Percentiles rank a stretch among this genome's conserved stretches.
Evolutionary conservation across 306 rosid species (phyloP).

Genomic region (Morella rubra): DNA sequence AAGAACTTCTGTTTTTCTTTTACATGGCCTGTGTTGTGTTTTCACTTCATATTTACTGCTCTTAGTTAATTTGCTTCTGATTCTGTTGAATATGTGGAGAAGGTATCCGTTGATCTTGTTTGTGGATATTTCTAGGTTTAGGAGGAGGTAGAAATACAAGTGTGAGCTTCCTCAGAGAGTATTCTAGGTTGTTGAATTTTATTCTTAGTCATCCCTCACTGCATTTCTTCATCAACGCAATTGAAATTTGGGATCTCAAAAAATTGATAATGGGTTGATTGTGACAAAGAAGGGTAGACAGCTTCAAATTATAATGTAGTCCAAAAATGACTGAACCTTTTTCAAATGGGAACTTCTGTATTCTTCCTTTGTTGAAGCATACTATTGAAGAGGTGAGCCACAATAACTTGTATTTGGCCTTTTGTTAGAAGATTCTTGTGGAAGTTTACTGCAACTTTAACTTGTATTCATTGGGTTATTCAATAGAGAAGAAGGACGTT

Average conservation of each 20-base stretch:
- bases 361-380: background rate
- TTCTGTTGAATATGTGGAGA: background rate
- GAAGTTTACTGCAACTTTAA: background rate
- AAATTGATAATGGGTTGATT: background rate
- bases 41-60: background rate
- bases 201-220: background rate
- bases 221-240: background rate
- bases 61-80: background rate
- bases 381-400: background rate
- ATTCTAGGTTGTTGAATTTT: background rate
- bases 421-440: background rate
- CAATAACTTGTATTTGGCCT: background rate
- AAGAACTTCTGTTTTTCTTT: background rate
- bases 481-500: slow-evolving; percentile 4
- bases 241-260: background rate
- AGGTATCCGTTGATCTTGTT: background rate
- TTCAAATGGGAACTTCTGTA: background rate
- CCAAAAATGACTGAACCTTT: background rate
- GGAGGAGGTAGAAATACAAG: background rate
- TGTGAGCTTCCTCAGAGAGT: background rate
- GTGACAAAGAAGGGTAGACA: background rate
- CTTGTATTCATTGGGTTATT: background rate
- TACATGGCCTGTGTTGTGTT: slow-evolving; percentile 1
- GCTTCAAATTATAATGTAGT: background rate
- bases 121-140: slow-evolving; percentile 11